These are phyloP conservation scores for Apiosordaria backusii DNA, from an alignment of 495 filamentous ascomycete species.

Conservation along the genomic window DNA sequence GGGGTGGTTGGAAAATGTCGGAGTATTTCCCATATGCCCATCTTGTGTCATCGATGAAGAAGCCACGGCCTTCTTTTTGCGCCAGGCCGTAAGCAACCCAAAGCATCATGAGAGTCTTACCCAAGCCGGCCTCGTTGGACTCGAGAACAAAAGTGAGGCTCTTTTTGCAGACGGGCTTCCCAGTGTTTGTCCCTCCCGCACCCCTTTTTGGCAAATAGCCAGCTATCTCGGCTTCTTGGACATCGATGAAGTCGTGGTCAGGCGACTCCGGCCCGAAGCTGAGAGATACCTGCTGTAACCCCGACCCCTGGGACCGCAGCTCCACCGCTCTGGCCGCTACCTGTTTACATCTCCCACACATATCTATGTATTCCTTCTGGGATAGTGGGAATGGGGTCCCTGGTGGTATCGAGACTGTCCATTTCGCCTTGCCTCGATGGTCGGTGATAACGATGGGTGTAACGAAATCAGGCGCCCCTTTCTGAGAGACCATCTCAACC, in stretches of 20 bases:
- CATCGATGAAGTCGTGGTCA: conserved; percentile 65
- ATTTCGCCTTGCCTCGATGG: conserved; percentile 52
- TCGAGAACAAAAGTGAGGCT: conserved; percentile 70
- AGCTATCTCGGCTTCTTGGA: conserved; percentile 56
- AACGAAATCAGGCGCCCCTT: conserved; percentile 52
- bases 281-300: conserved; percentile 38
- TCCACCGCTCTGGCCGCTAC: conserved; percentile 49
- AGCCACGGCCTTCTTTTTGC: conserved; percentile 61
- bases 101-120: conserved; percentile 63
- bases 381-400: conserved; percentile 56
- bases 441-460: conserved; percentile 58
- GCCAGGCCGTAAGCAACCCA: conserved; percentile 77
- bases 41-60: conserved; percentile 71
- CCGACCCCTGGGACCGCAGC: conserved; percentile 39
- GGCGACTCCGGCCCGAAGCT: conserved; percentile 55
- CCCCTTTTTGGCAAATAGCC: conserved; percentile 48
- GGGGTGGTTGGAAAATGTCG: conserved; percentile 61
- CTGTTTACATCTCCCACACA: conserved; percentile 57
- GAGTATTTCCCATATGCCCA: conserved; percentile 73
- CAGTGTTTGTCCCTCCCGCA: conserved; percentile 24
- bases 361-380: conserved; percentile 53
- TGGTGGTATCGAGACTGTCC: conserved; percentile 68
- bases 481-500: conserved; percentile 49
- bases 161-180: conserved; percentile 54
- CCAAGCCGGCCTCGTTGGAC: conserved; percentile 62